Base-by-base conservation (phyloP, 2,329 filamentous ascomycete genomes). In the Arthroderma uncinatum region DNA sequence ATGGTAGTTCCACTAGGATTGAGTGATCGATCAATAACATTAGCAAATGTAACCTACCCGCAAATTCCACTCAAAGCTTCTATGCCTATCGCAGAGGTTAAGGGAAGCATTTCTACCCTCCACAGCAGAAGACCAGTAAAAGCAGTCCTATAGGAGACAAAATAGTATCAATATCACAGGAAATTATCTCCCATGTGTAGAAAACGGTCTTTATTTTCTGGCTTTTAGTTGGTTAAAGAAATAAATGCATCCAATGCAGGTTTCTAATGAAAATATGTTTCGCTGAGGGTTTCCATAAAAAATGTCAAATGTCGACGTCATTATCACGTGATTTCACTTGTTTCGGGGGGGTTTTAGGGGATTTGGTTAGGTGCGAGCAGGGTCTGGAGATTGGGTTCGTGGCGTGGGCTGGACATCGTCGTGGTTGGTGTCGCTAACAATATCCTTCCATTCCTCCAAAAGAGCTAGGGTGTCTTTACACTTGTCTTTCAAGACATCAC, bases 1-100 rank as follows among this genome's bases (percentile, higher is more conserved):
- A 2, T 8, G 65, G 9, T 25, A 2, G 8, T 54, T 8, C 28
- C 10, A 7, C 19, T 9, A 30, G 25, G 23, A 14, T 47, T 9
- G 9, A 10, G 14, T 25, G 19, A 19, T 8, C 37, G 10, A 12
- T 48, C 9, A 47, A 37, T 50, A 57, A 21, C 52, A 14, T 21
- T 44, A 9, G 37, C 10, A 9, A 33, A 33, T 19, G 14, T 16
- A 37, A 60, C 82, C 65, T 72, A 87, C 85, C 86, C 92, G 73
- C 86, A 90, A 65, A 96, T 96, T 56, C 92, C 92, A 64, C 89
- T 94, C 66, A 96, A 84, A 60, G 91, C 90, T 68, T 93, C 88
- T 59, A 95, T 84, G 70, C 95, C 87, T 64, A 62, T 66, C 44
- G 65, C 65, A 61, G 70, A 70, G 54, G 70, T 67, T 56, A 73